phyloP scores from a whole-genome alignment of 768 basidiomycete genomes.

The Collybia mongolica region DNA sequence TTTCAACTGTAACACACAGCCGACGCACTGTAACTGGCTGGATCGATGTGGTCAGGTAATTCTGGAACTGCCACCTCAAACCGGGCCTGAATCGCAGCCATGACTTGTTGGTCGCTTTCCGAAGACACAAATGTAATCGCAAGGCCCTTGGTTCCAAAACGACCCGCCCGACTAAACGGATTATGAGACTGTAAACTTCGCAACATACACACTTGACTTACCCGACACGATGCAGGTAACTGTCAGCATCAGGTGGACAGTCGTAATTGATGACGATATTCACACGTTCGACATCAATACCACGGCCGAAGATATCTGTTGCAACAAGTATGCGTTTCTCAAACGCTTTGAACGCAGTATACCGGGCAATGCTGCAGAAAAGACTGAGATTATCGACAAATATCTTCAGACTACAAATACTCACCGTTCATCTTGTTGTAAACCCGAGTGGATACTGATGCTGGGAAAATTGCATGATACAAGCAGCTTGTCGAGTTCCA shows the following conservation, averaged over 20 bases:
- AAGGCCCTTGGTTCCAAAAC: constrained; percentile 99
- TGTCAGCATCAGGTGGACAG: constrained; percentile 95
- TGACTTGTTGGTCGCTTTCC: constrained; percentile 90
- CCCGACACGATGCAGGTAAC: constrained; percentile 98
- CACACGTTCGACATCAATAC: constrained; percentile 99
- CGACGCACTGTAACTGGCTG: constrained; percentile 90
- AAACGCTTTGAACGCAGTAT: constrained; percentile 98
- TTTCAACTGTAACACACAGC: not conserved
- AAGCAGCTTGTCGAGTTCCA: constrained; percentile 92
- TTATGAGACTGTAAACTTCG: not conserved
- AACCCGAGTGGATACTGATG: constrained; percentile 94
- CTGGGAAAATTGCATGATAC: constrained; percentile 98
- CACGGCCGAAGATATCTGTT: constrained; percentile 98
- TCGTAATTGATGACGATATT: constrained; percentile 99
- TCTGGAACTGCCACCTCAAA: constrained; percentile 98
- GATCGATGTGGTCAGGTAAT: constrained; percentile 90
- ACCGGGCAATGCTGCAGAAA: constrained; percentile 76
- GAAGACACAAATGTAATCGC: constrained; percentile 96
- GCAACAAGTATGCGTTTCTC: constrained; percentile 99
- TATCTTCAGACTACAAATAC: constrained; percentile 22
- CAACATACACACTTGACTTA: constrained; percentile 30
- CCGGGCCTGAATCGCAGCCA: constrained; percentile 90
- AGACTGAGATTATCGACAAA: constrained; percentile 4
- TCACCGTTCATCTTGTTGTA: constrained; percentile 94
- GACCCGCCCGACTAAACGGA: constrained; percentile 86